Conservation (phyloP, 192 early-diverging fungal genomes). For the Pilaira anomala region DNA sequence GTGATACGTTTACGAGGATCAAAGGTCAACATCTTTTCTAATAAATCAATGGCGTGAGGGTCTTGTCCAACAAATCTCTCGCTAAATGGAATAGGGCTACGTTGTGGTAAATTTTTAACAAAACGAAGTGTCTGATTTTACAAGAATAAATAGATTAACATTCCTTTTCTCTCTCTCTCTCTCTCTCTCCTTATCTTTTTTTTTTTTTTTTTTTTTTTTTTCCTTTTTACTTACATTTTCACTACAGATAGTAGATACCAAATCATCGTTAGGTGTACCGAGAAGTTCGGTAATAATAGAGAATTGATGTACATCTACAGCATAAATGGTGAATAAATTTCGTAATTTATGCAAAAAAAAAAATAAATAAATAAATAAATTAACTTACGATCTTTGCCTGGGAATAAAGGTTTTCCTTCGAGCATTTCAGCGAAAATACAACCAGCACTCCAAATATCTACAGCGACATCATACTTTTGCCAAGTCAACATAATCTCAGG, state of each 20-base stretch:
- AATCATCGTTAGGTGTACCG: constrained; percentile 89
- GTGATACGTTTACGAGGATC: constrained; percentile 90
- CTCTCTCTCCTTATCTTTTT: neutral
- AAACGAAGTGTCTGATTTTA: constrained; percentile 76
- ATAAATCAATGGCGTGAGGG: constrained; percentile 75
- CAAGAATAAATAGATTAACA: neutral
- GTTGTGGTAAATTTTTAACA: constrained; percentile 81
- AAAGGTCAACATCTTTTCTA: constrained; percentile 90
- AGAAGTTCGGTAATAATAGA: constrained; percentile 91
- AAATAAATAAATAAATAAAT: neutral
- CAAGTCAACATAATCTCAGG: constrained; percentile 98
- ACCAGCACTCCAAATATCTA: constrained; percentile 93
- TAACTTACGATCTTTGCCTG: constrained; percentile 85
- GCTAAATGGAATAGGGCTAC: constrained; percentile 77
- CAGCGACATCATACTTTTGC: constrained; percentile 95
- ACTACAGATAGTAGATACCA: constrained; percentile 88
- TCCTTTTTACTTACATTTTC: constrained; percentile 65
- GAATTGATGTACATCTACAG: constrained; percentile 88
- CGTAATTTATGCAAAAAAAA: neutral
- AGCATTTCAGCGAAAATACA: constrained; percentile 97
- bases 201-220: neutral
- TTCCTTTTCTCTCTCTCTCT: too few relatives aligned
- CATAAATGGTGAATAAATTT: constrained; percentile 14
- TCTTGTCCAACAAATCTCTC: constrained; percentile 81
- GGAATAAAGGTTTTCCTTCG: constrained; percentile 92